Percentiles rank a stretch among this genome's conserved stretches.
Conservation (phyloP, 2,329 filamentous ascomycete species). For the Cytospora piceae region DNA sequence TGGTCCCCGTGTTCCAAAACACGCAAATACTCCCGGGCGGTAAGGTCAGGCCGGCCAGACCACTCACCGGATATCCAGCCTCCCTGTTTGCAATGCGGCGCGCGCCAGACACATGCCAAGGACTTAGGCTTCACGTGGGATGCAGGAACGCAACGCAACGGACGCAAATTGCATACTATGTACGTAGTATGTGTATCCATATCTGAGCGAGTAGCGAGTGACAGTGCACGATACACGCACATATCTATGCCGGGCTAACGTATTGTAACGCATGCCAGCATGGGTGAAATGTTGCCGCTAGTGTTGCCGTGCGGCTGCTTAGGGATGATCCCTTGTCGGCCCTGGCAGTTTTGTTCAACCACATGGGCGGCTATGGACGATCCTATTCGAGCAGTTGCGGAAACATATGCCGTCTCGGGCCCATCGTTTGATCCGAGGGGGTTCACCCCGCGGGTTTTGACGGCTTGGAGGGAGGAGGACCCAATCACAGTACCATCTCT, state of each 20-base stretch:
- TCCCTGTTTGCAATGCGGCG: not conserved
- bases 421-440: not conserved
- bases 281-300: not conserved
- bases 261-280: not conserved
- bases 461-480: too few relatives aligned
- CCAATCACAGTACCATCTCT: too few relatives aligned
- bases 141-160: not conserved
- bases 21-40: not conserved
- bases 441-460: not conserved
- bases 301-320: not conserved
- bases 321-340: not conserved
- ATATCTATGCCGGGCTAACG: not conserved
- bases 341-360: not conserved
- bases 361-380: not conserved
- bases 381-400: not conserved
- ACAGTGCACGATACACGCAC: not conserved
- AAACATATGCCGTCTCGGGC: not conserved
- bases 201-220: not conserved
- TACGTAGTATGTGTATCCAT: not conserved
- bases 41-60: not conserved
- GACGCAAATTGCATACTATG: not conserved
- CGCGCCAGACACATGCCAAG: not conserved
- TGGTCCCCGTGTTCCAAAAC: not conserved
- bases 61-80: not conserved
- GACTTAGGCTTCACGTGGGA: not conserved